Evolutionary conservation across 2,329 filamentous ascomycete genomes (phyloP).

Genomic region (Biscogniauxia mediterranea): DNA sequence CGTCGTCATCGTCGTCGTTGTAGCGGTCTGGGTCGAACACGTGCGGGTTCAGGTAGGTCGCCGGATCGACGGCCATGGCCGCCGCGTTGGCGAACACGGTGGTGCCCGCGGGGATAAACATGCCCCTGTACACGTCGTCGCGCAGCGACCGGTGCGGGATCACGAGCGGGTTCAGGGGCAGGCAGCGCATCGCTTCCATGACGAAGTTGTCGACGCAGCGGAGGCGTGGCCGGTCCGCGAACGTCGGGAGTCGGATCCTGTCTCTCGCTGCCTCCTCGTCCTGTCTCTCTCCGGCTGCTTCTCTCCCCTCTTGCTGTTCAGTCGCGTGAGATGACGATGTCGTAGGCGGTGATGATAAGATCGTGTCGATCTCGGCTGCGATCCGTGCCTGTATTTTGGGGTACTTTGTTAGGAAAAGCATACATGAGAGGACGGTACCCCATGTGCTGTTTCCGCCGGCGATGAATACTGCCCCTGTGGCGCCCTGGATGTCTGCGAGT

Average conservation of each 20-base stretch:
- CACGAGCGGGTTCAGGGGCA: slow-evolving; percentile 42
- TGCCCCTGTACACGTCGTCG: slow-evolving; percentile 50
- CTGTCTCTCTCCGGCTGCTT: slow-evolving; percentile 39
- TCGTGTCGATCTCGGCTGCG: slow-evolving; percentile 21
- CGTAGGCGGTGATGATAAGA: slow-evolving; percentile 20
- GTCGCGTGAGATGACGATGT: not conserved
- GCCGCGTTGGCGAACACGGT: slow-evolving; percentile 42
- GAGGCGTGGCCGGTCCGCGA: slow-evolving; percentile 43
- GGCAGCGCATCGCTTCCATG: slow-evolving; percentile 45
- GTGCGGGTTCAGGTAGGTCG: slow-evolving; percentile 41
- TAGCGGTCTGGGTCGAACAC: slow-evolving; percentile 48
- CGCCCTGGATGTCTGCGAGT: slow-evolving; percentile 47
- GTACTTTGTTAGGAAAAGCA: slow-evolving; percentile 11
- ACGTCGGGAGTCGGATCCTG: slow-evolving; percentile 42
- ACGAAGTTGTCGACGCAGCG: slow-evolving; percentile 46
- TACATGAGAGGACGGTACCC: slow-evolving; percentile 34
- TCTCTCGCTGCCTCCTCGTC: slow-evolving; percentile 46
- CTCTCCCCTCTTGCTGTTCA: not conserved
- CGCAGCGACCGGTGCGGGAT: slow-evolving; percentile 54
- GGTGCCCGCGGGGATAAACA: slow-evolving; percentile 41
- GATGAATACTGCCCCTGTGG: slow-evolving; percentile 46
- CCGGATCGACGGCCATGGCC: slow-evolving; percentile 43
- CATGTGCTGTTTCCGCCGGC: slow-evolving; percentile 47
- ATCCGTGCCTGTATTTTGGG: slow-evolving; percentile 8
- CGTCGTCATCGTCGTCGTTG: slow-evolving; percentile 28